Conservation (phyloP, 1,139 yeast species). For the Waltiozyma sp. region DNA sequence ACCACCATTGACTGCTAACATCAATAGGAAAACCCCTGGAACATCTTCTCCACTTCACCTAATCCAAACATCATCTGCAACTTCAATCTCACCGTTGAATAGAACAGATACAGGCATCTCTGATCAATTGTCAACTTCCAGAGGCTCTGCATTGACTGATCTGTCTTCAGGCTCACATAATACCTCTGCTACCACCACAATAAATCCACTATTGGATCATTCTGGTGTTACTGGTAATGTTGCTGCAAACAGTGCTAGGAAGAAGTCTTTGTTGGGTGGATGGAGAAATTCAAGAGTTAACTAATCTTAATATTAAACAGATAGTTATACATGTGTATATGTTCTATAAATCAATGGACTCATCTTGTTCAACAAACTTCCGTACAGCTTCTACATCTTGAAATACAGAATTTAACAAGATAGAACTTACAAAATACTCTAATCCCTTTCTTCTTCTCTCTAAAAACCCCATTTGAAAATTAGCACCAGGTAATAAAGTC, state of each 20-base stretch:
- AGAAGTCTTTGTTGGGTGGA: not conserved
- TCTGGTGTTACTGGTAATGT: no score
- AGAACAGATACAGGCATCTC: not conserved
- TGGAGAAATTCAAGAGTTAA: not conserved
- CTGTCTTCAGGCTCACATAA: no score
- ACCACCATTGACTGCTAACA: conserved; percentile 14
- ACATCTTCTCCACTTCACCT: conserved; percentile 13
- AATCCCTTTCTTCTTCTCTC: conserved; percentile 54
- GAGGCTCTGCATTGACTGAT: not conserved
- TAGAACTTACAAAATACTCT: conserved; percentile 63
- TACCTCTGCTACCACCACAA: not conserved
- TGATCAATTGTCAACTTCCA: not conserved
- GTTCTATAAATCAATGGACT: not conserved
- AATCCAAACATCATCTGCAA: not conserved
- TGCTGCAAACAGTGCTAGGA: no score
- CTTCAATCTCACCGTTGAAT: not conserved
- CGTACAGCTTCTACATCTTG: not conserved
- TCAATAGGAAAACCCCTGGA: conserved; percentile 2
- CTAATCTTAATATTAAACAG: no score
- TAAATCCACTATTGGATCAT: not conserved
- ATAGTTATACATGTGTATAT: no score
- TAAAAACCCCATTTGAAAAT: conserved; percentile 45
- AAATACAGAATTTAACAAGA: conserved; percentile 53
- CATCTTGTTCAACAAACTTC: not conserved
- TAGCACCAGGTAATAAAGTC: conserved; percentile 31